A percentile compares a stretch with the other conserved stretches of the same genome.
Evolutionary conservation across 176 grass and related monocot species (phyloP).

Genomic region (sorghum (Sorghum bicolor)): Sorghum_bicolor_NCBIv3 NC_012870.2:80130001-80130500

Average conservation of each 20-base stretch:
- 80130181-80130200: not conserved
- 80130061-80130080: not conserved
- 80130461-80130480: not conserved
- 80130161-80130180: not conserved
- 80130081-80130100: not conserved
- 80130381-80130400: not conserved
- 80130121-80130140: not conserved
- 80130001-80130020: not conserved
- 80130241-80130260: not conserved
- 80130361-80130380: not conserved
- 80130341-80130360: not conserved
- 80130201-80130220: not conserved
- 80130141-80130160: not conserved
- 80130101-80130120: not conserved
- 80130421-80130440: not conserved
- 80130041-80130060: constrained; percentile 32
- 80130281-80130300: not conserved
- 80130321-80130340: not conserved
- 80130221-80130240: not conserved
- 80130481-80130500: not conserved
- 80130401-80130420: not conserved
- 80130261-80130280: not conserved
- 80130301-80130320: not conserved
- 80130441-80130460: not conserved
- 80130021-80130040: not conserved